A percentile compares a stretch with the other conserved stretches of the same genome.
Evolutionary conservation across 2,329 filamentous ascomycete genomes (phyloP).

Genomic region (Verruconis gallopava): DNA sequence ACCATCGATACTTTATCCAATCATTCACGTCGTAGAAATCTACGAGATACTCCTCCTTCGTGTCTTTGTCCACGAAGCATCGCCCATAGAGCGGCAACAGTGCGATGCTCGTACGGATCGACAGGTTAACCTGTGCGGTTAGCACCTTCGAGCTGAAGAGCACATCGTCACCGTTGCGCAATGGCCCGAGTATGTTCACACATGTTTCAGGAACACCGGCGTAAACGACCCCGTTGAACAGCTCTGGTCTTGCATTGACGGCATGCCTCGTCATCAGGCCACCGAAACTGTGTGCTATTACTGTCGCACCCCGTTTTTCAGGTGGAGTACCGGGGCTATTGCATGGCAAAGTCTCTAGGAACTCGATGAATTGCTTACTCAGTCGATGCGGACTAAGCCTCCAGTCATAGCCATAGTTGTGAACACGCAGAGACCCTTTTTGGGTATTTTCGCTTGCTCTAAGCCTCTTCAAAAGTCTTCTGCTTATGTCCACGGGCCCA

Average conservation of each 20-base stretch:
- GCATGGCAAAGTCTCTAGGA: slow-evolving; percentile 59
- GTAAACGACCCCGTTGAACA: slow-evolving; percentile 77
- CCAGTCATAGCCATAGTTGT: slow-evolving; percentile 95
- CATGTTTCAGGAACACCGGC: slow-evolving; percentile 76
- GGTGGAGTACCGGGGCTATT: slow-evolving; percentile 47
- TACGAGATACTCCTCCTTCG: slow-evolving; percentile 65
- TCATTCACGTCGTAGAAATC: slow-evolving; percentile 71
- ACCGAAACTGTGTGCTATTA: slow-evolving; percentile 78
- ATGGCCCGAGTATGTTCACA: slow-evolving; percentile 79
- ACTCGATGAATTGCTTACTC: slow-evolving; percentile 57
- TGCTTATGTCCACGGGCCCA: slow-evolving; percentile 81
- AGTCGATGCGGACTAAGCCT: slow-evolving; percentile 68
- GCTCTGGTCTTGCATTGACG: slow-evolving; percentile 70
- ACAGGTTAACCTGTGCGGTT: slow-evolving; percentile 88
- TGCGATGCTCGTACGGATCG: slow-evolving; percentile 71
- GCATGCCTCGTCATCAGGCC: slow-evolving; percentile 80
- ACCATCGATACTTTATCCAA: slow-evolving; percentile 51
- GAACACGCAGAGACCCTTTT: slow-evolving; percentile 59
- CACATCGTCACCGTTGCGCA: slow-evolving; percentile 87
- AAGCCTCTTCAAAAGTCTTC: slow-evolving; percentile 65
- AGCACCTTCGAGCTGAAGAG: slow-evolving; percentile 79
- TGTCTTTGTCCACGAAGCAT: slow-evolving; percentile 75
- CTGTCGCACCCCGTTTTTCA: slow-evolving; percentile 54
- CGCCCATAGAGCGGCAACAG: slow-evolving; percentile 76
- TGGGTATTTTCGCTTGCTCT: slow-evolving; percentile 60